These are phyloP conservation scores for Chalciporus piperatoides DNA, from an alignment of 1,284 basidiomycete species.

Conservation along the genomic window DNA sequence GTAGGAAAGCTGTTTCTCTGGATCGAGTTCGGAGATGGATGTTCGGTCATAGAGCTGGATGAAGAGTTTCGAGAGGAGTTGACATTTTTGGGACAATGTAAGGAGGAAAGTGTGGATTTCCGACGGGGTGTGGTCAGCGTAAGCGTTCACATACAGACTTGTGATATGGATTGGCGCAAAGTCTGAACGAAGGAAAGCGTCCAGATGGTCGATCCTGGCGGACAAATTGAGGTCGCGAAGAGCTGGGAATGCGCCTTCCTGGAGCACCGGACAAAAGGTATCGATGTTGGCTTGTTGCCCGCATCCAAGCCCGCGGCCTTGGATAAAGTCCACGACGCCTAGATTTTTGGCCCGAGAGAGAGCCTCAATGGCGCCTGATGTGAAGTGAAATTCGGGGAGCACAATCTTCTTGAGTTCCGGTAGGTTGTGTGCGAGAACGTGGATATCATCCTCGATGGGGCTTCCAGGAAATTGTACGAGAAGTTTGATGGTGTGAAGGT, in stretches of 20 bases:
- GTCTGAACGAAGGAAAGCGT: slow-evolving; percentile 42
- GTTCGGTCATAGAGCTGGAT: slow-evolving; percentile 34
- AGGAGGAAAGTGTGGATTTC: slow-evolving; percentile 43
- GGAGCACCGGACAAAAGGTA: slow-evolving; percentile 41
- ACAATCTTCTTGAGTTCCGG: slow-evolving; percentile 45
- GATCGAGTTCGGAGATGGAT: slow-evolving; percentile 13
- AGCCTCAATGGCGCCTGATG: slow-evolving; percentile 42
- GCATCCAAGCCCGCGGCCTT: slow-evolving; percentile 38
- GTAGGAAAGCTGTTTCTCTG: slow-evolving; percentile 39
- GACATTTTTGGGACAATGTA: slow-evolving; percentile 45
- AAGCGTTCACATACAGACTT: slow-evolving; percentile 48
- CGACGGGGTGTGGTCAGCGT: slow-evolving; percentile 39
- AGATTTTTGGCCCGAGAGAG: slow-evolving; percentile 47
- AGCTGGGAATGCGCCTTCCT: slow-evolving; percentile 50
- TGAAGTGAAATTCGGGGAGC: slow-evolving; percentile 50
- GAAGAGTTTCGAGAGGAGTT: slow-evolving; percentile 41
- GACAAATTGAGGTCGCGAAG: slow-evolving; percentile 52
- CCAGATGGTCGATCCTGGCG: slow-evolving; percentile 41
- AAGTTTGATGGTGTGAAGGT: slow-evolving; percentile 44
- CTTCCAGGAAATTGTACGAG: slow-evolving; percentile 36
- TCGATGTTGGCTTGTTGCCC: slow-evolving; percentile 43
- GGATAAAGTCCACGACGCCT: slow-evolving; percentile 47
- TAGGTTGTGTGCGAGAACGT: slow-evolving; percentile 39
- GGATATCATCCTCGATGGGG: slow-evolving; percentile 37
- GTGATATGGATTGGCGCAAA: slow-evolving; percentile 49